phyloP scores from a whole-genome alignment of 345 rosid species.

The Syzygium aromaticum region DNA sequence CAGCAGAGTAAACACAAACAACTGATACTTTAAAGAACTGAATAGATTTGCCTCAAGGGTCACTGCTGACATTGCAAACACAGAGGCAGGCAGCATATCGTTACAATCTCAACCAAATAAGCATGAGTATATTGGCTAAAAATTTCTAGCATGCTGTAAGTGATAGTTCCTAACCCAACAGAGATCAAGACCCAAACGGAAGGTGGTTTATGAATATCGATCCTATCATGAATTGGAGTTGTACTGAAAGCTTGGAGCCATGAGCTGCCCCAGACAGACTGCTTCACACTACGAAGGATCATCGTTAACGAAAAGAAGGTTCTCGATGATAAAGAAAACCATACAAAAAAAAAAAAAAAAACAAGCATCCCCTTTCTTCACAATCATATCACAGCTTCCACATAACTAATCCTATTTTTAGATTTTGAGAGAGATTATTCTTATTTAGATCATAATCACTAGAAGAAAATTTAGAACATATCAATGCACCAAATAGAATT shows the following conservation, averaged over 20 bases:
- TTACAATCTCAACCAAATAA: neutral
- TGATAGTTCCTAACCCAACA: neutral
- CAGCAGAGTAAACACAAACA: neutral
- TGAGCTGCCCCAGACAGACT: neutral
- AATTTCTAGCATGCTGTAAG: fast-evolving
- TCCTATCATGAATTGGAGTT: neutral
- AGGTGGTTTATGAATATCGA: no score
- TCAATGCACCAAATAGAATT: neutral
- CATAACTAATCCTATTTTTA: neutral
- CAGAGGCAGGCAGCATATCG: neutral
- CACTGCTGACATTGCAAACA: neutral
- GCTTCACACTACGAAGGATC: neutral
- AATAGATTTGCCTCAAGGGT: neutral
- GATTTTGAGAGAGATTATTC: neutral
- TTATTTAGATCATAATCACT: neutral
- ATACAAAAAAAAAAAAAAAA: neutral
- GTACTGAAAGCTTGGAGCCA: neutral
- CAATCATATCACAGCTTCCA: neutral
- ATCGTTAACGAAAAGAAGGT: neutral
- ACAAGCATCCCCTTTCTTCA: neutral
- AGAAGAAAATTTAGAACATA: neutral
- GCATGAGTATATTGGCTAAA: neutral
- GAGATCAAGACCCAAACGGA: neutral
- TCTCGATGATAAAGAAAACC: neutral
- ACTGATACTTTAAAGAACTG: neutral